Base-by-base conservation (phyloP, 2,329 filamentous ascomycete species). In the Botrytis cinerea region DNA sequence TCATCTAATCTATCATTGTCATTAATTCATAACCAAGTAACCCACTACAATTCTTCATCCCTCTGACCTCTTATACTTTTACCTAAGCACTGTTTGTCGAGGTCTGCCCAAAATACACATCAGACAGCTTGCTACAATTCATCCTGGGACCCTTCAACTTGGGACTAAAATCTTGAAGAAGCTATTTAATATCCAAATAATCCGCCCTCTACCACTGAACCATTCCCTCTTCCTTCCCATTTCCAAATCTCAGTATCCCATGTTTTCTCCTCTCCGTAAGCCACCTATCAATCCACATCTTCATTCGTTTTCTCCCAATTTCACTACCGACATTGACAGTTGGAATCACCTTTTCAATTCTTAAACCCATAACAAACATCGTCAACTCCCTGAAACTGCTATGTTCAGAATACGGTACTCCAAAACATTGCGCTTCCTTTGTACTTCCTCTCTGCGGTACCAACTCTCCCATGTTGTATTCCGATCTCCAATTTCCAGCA, bases 351-450 rank as follows among this genome's bases (percentile, higher is more conserved):
- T 91, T 93, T 76, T 95, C 94, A 76, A 99, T 97, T 73, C 93
- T 85, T 81, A 99, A 81, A 32, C 91, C 89, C 86, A 96, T 96
- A 77, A 95, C 89, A 80, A 99, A 99, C 88, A 98, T 91, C 0
- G 94, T 95, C 80, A 99, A 83, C 84, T 99, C 96, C 59, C 95
- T 87, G 80, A 99, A 99, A 75, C 93, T 97, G 81, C 93, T 96
- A 82, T 99, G 96, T 84, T 99, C 96, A 70, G 92, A 95, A 81
- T 99, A 99, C 2, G 96, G 96, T 2, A 98, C 96, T 0, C 94
- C 95, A 78, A 97, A 97, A 81, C 94, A 98, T 81, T 92, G 91
- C 54, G 93, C 93, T 78, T 95, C 91, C 66, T 87, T 87, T 4
- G 92, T 95, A 82, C 92, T 95, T 4, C 96, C 96, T 6, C 94